phyloP scores from a whole-genome alignment of 2,329 filamentous ascomycete genomes.

The Cladosporium phlei region DNA sequence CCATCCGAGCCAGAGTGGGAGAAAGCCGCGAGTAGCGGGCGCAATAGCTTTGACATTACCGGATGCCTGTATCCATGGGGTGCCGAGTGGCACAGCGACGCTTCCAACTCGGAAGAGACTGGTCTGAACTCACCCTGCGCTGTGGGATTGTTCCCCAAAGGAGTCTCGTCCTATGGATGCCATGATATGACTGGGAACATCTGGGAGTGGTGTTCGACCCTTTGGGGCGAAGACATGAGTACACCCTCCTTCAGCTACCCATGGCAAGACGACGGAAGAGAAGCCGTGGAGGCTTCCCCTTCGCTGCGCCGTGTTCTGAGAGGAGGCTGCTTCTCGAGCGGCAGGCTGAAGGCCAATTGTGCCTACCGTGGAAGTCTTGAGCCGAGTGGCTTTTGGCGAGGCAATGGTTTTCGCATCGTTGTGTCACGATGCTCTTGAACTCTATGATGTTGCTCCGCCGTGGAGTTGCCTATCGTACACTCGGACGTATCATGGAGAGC shows the following conservation, averaged over 20 bases:
- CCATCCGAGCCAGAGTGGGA: constrained; percentile 14
- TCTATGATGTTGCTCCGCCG: no score
- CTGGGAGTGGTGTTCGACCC: constrained; percentile 14
- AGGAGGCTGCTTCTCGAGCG: constrained; percentile 16
- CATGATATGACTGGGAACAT: constrained; percentile 14
- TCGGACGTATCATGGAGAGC: no score
- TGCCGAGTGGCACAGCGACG: not conserved
- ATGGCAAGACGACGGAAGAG: not conserved
- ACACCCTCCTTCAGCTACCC: not conserved
- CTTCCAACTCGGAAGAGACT: not conserved
- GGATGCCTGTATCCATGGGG: not conserved
- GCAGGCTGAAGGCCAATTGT: constrained; percentile 13
- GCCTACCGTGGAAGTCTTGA: constrained; percentile 14
- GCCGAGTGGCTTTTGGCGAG: constrained; percentile 7
- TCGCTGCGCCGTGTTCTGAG: constrained; percentile 1
- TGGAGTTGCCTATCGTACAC: no score
- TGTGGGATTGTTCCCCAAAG: constrained; percentile 1
- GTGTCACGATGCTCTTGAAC: no score
- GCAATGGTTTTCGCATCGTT: constrained; percentile 15
- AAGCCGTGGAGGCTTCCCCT: not conserved
- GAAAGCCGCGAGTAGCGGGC: constrained; percentile 4
- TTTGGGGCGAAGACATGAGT: constrained; percentile 12
- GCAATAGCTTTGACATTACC: not conserved
- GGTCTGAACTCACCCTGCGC: not conserved
- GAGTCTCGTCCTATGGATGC: constrained; percentile 1